phyloP scores from a whole-genome alignment of 75 land plant species.

The Cunninghamia lanceolata region DNA sequence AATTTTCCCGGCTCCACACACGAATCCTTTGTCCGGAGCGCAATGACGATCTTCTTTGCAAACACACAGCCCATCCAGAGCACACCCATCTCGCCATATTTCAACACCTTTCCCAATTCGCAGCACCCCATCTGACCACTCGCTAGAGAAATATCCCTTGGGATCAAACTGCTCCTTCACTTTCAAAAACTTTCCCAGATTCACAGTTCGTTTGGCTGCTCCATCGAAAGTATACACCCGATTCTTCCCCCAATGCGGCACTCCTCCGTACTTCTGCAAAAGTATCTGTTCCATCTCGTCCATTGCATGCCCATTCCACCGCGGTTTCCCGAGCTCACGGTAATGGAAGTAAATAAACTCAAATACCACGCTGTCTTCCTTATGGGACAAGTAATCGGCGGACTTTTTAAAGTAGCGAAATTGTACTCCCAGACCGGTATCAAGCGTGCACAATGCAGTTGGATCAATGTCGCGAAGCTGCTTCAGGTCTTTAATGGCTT shows the following conservation, averaged over 20 bases:
- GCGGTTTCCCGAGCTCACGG: slow-evolving; percentile 1
- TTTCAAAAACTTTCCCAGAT: slow-evolving; percentile 14
- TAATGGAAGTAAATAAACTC: slow-evolving; percentile 13
- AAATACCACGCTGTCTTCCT: slow-evolving; percentile 11
- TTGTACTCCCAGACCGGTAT: slow-evolving; percentile 7
- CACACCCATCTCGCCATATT: slow-evolving; percentile 6
- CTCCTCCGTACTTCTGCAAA: slow-evolving; percentile 20
- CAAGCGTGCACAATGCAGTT: slow-evolving; percentile 9
- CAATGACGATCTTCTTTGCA: background rate
- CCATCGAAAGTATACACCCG: slow-evolving; percentile 15
- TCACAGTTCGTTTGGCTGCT: background rate
- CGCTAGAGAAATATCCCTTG: background rate
- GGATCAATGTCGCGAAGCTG: slow-evolving; percentile 12
- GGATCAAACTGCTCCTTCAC: background rate
- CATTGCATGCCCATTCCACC: slow-evolving; percentile 19
- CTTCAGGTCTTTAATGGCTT: slow-evolving; percentile 17
- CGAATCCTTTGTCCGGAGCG: background rate
- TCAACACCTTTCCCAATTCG: background rate
- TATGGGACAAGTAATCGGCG: slow-evolving; percentile 5
- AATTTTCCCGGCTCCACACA: background rate
- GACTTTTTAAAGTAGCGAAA: slow-evolving; percentile 12
- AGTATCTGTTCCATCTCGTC: slow-evolving; percentile 37
- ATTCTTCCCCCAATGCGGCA: slow-evolving; percentile 43
- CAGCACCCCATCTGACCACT: background rate
- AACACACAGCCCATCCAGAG: background rate